Evolutionary conservation across 1,139 yeast species (phyloP), one percentile per base, ranked within the genome.

Genomic region (Protomyces gravidus): DNA sequence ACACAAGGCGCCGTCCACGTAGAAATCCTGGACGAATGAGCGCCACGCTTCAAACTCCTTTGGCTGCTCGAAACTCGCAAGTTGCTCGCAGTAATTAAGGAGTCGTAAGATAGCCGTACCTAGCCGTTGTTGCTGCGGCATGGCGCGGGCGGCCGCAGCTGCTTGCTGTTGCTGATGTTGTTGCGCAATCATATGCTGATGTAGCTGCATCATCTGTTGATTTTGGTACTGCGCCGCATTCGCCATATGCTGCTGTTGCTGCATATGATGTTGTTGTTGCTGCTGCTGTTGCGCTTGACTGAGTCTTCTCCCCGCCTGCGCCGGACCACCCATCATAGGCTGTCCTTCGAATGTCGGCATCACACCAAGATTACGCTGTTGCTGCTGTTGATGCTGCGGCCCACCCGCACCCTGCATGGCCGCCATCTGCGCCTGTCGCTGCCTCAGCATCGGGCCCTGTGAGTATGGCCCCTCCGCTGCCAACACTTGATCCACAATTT

Each of bases 41-140:
- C 36, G 47, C 58, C 58, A 53, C n/a, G 58, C 58, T 5, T 53
- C 51, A 13, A 53, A 32, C 39, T 17, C 11, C 7, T 32, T 25
- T 7, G 51, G 26, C 2, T 53, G 46, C 4, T 50, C 28, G 36
- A 53, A 53, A 3, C 46, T 45, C 17, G 47, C 48, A 25, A 53
- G 46, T 25, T 53, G 58, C 19, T 53, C 58, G 46, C 58, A 45
- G 23, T 25, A 53, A 28, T 53, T 53, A 13, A 53, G 46, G 15
- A 53, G 47, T 7, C 58, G 58, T 26, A 53, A 40, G 27, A 53
- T 53, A 6, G 58, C 58, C 19, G 46, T 46, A 11, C 58, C 58
- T 3, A 53, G 47, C 11, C 58, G 50, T 25, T 53, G 58, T 26
- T 50, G 17, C 13, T 45, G 28, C 11, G 45, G 30, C 27, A 45